These are phyloP conservation scores for Ogataea dorogensis DNA, from an alignment of 805 yeast genomes.

Conservation along the genomic window DNA sequence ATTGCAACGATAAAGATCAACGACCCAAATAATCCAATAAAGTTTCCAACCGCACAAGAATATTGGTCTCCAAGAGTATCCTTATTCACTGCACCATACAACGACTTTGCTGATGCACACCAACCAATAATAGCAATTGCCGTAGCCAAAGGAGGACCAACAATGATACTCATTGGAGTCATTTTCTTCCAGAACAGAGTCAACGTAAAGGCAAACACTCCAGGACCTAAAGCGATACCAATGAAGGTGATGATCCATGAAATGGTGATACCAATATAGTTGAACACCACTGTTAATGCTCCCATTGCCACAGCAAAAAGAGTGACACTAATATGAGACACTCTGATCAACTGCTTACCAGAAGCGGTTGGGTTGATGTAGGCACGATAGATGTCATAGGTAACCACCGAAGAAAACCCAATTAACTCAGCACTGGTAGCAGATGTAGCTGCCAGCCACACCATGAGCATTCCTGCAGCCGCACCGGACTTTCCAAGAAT, in stretches of 20 bases:
- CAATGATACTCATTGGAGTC: constrained; percentile 36
- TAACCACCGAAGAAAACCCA: constrained; percentile 40
- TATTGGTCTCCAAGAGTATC: constrained; percentile 44
- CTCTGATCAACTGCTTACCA: constrained; percentile 37
- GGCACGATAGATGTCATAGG: constrained; percentile 41
- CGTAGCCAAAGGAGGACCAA: constrained; percentile 49
- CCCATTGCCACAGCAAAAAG: constrained; percentile 46
- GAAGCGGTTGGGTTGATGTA: constrained; percentile 41
- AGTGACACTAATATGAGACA: constrained; percentile 35
- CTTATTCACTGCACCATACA: constrained; percentile 44
- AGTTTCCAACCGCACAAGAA: constrained; percentile 44
- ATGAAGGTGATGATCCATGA: constrained; percentile 44
- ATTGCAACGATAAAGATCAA: constrained; percentile 31
- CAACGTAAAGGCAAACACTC: constrained; percentile 45
- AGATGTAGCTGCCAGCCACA: constrained; percentile 43
- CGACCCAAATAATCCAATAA: constrained; percentile 37
- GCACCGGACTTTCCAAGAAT: constrained; percentile 41
- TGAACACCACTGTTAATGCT: constrained; percentile 38
- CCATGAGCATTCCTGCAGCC: constrained; percentile 39
- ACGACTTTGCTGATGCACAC: constrained; percentile 42
- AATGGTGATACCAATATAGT: constrained; percentile 41
- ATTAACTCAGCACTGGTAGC: constrained; percentile 42
- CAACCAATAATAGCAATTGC: constrained; percentile 51
- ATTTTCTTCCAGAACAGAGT: constrained; percentile 42
- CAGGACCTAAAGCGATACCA: constrained; percentile 52